Percentiles rank a stretch among this genome's conserved stretches.
Evolutionary conservation across 176 grass and related monocot species (phyloP).

Genomic region (Aechmea fasciata): DNA sequence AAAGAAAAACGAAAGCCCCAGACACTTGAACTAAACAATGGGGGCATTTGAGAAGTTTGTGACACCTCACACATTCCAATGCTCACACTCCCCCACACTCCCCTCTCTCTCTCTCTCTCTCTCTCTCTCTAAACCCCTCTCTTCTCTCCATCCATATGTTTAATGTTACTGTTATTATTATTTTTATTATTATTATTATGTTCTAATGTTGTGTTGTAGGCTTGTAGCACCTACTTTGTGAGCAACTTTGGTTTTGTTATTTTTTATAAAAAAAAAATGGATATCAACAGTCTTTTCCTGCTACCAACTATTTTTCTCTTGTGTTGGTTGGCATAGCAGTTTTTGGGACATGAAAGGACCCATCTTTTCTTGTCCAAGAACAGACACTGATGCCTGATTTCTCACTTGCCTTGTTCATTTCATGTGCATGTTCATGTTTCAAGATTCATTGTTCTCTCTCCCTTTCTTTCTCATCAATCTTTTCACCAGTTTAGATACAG

Average conservation of each 20-base stretch:
- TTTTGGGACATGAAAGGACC: conserved; percentile 43
- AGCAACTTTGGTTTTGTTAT: background rate
- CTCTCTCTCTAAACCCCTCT: background rate
- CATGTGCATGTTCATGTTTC: background rate
- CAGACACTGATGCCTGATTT: conserved; percentile 41
- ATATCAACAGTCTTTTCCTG: background rate
- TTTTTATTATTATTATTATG: no score
- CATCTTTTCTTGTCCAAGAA: conserved; percentile 49
- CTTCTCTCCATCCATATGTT: background rate
- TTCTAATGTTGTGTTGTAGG: background rate
- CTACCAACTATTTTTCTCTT: background rate
- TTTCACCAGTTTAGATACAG: conserved; percentile 33
- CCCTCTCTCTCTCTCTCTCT: background rate
- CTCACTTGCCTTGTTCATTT: conserved; percentile 28
- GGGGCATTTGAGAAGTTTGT: conserved; percentile 13
- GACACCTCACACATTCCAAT: conserved; percentile 65
- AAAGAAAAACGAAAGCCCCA: background rate
- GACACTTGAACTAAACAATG: background rate
- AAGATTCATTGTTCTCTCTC: no score
- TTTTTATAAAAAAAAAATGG: background rate
- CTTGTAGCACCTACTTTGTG: no score
- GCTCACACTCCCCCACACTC: conserved; percentile 38
- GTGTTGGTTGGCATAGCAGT: conserved; percentile 28
- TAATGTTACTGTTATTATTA: background rate
- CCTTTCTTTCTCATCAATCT: conserved; percentile 24